Conservation (phyloP, 495 filamentous ascomycete species). For the Astrothelium subdiscretum region DNA sequence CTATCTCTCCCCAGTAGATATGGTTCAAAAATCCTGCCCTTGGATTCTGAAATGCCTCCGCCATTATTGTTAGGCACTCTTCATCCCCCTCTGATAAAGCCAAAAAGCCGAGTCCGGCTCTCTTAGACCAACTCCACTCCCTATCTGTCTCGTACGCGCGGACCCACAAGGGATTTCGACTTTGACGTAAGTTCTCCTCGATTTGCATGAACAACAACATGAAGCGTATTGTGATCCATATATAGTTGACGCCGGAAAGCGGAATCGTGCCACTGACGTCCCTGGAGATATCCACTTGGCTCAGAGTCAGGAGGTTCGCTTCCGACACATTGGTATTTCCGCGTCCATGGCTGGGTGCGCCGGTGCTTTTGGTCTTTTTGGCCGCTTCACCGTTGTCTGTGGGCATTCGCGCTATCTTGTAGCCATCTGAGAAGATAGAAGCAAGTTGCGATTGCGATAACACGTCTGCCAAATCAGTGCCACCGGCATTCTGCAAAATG, state of each 20-base stretch:
- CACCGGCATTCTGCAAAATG: neutral
- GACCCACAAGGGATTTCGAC: slow-evolving; percentile 19
- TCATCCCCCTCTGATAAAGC: slow-evolving; percentile 20
- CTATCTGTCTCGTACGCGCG: slow-evolving; percentile 16
- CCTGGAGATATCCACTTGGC: slow-evolving; percentile 20
- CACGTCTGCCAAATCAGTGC: too few relatives aligned
- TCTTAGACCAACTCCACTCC: slow-evolving; percentile 15
- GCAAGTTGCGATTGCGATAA: neutral
- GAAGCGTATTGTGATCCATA: slow-evolving; percentile 17
- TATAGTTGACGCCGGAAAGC: slow-evolving; percentile 24
- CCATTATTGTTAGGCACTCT: slow-evolving; percentile 25
- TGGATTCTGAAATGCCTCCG: slow-evolving; percentile 18
- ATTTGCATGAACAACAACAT: slow-evolving; percentile 14
- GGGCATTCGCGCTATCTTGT: neutral
- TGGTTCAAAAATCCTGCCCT: slow-evolving; percentile 18
- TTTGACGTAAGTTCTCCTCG: slow-evolving; percentile 9
- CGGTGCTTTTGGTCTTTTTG: neutral
- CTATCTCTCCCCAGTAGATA: slow-evolving; percentile 29
- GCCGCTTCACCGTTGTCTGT: neutral
- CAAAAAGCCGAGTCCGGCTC: slow-evolving; percentile 12
- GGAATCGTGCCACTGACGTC: slow-evolving; percentile 23
- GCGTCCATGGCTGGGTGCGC: neutral
- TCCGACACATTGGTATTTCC: neutral
- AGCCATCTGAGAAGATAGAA: neutral
- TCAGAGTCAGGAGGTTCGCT: slow-evolving; percentile 13